Conservation (phyloP, 305 asterid species). For the Fraxinus platypoda region DNA sequence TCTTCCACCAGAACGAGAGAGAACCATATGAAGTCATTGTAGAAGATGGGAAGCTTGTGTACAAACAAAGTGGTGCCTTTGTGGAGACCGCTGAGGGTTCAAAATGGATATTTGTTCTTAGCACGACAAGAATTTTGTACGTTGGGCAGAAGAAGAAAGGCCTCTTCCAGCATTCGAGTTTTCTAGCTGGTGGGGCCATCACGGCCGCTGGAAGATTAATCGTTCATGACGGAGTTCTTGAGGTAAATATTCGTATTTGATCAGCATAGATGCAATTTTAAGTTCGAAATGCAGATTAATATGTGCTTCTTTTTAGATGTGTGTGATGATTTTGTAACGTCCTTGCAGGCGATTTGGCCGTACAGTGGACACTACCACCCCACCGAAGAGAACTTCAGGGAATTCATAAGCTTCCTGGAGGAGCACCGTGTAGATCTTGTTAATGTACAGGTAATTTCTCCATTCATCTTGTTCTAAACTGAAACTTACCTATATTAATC, state of each 20-base stretch:
- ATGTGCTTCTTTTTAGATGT: not conserved
- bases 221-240: conserved; percentile 49
- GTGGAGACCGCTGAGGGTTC: conserved; percentile 49
- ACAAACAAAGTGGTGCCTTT: conserved; percentile 42
- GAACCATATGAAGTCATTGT: conserved; percentile 53
- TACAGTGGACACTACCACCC: conserved; percentile 32
- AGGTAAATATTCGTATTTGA: not conserved
- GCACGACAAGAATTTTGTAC: conserved; percentile 53
- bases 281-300: conserved; percentile 42
- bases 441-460: conserved; percentile 27
- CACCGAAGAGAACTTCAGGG: conserved; percentile 51
- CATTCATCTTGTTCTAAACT: not conserved
- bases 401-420: conserved; percentile 2
- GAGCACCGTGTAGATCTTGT: conserved; percentile 35
- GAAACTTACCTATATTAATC: not conserved
- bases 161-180: conserved; percentile 67
- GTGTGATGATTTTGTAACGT: not conserved
- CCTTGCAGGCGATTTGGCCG: not conserved
- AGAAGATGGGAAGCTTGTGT: conserved; percentile 49
- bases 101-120: conserved; percentile 74
- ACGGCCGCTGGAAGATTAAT: conserved; percentile 64
- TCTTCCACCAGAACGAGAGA: conserved; percentile 46
- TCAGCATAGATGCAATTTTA: not conserved
- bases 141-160: conserved; percentile 64
- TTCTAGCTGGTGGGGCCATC: conserved; percentile 59